A percentile compares a stretch with the other conserved stretches of the same genome.
These are phyloP conservation scores for Extremus antarcticus DNA, from an alignment of 495 filamentous ascomycete species.

Conservation along the genomic window DNA sequence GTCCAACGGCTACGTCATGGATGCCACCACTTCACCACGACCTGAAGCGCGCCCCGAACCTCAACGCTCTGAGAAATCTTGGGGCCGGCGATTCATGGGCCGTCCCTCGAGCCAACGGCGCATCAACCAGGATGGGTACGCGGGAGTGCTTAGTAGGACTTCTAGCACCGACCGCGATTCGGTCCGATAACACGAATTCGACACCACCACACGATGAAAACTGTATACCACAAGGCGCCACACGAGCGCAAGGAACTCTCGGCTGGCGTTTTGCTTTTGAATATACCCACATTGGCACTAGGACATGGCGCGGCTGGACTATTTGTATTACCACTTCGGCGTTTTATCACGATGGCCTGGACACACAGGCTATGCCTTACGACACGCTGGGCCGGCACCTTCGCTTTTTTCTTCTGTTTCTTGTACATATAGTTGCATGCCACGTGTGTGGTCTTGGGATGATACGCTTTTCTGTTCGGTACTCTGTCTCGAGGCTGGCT, in stretches of 20 bases:
- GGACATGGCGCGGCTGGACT: neutral
- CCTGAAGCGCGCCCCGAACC: neutral
- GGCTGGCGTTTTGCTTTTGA: neutral
- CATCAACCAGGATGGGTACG: neutral
- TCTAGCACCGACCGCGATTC: conserved; percentile 1
- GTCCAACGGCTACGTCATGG: neutral
- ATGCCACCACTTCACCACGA: neutral
- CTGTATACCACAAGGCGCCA: neutral
- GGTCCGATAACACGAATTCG: neutral
- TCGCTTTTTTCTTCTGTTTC: neutral
- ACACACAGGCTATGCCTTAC: no score
- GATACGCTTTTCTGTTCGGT: neutral
- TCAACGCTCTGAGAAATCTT: neutral
- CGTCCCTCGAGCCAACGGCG: neutral
- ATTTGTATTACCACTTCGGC: neutral
- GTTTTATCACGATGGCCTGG: neutral
- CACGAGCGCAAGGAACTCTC: neutral
- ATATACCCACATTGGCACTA: neutral
- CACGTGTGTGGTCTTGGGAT: no score
- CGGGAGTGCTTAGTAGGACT: neutral
- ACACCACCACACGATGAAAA: neutral
- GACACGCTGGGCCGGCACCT: neutral
- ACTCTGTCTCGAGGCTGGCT: neutral
- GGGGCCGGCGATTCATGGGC: neutral
- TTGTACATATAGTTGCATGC: neutral